Evolutionary conservation across 176 grass and related monocot species (phyloP), one percentile per base, ranked within the genome.

Genomic region (Eremochloa ophiuroides): DNA sequence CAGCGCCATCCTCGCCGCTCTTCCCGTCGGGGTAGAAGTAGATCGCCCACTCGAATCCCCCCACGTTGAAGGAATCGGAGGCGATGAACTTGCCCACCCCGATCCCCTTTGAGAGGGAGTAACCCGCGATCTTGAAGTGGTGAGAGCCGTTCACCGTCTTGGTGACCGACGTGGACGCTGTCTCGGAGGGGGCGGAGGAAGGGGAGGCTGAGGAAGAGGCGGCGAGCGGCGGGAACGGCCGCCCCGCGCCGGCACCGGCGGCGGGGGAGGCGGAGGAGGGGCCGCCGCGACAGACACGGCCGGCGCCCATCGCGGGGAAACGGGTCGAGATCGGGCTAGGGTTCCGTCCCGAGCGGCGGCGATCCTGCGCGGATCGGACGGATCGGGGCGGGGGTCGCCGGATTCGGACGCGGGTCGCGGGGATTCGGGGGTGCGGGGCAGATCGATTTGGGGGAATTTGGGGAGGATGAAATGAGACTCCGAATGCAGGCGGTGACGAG

Each of bases 1-100:
- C 34, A 3, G 89, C 92, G 42, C 84, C 90, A 70, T 97, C 94
- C 87, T 97, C 94, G 3, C 76, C 68, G 78, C 94, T 97, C 92
- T 97, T 97, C 59, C 94, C 94, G 53, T 97, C 94, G 22, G 94
- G 94, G 88, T 97, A 97, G 85, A 97, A 97, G 74, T 97, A 97
- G 22, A 97, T 90, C 14, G 94, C 91, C 94, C 94, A 97, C 31
- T 97, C 94, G 62, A 92, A 97, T 5, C 94, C 94, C 6, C 89
- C 91, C 10, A 97, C 94, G 25, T 73, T 58, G 85, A 97, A 97
- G 63, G 89, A 83, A 73, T 97, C 94, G 31, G 94, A 97, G 18
- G 94, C 89, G 85, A 88, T 92, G 87, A 92, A 97, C 83, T 97
- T 97, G 9, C 94, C 94, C 26, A 97, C 82, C 17, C 92, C 89